phyloP scores from a whole-genome alignment of 2,329 filamentous ascomycete species.

The Aspergillus felis region DNA sequence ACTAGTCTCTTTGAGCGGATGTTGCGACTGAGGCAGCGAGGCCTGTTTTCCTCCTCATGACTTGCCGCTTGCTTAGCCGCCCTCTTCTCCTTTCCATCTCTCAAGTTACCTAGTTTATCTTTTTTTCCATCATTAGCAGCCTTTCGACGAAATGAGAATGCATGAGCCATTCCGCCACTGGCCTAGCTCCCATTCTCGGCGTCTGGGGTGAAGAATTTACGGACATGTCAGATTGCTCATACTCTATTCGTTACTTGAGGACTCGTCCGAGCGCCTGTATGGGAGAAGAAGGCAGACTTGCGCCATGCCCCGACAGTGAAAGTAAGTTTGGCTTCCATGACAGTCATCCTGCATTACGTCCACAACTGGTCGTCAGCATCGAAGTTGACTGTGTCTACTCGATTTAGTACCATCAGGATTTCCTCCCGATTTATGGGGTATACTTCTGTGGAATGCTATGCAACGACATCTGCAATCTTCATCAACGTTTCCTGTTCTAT shows the following conservation, averaged over 20 bases:
- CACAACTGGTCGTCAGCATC: background rate
- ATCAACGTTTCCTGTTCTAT: conserved; percentile 11
- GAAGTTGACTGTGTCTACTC: background rate
- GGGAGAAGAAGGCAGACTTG: conserved; percentile 7
- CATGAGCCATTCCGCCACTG: background rate
- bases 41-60: background rate
- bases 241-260: background rate
- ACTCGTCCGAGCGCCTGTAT: background rate
- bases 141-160: background rate
- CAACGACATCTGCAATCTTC: conserved; percentile 10
- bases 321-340: background rate
- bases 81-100: background rate
- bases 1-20: background rate
- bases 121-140: background rate
- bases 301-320: conserved; percentile 12
- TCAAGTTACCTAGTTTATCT: background rate
- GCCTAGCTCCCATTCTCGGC: background rate
- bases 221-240: background rate
- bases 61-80: background rate
- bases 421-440: background rate
- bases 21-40: background rate
- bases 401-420: background rate
- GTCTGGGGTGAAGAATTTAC: background rate
- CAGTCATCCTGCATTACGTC: background rate
- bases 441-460: conserved; percentile 6